Percentiles rank a stretch among this genome's conserved stretches.
These are phyloP conservation scores for Fusarium albidum DNA, from an alignment of 2,329 filamentous ascomycete species.

Conservation along the genomic window DNA sequence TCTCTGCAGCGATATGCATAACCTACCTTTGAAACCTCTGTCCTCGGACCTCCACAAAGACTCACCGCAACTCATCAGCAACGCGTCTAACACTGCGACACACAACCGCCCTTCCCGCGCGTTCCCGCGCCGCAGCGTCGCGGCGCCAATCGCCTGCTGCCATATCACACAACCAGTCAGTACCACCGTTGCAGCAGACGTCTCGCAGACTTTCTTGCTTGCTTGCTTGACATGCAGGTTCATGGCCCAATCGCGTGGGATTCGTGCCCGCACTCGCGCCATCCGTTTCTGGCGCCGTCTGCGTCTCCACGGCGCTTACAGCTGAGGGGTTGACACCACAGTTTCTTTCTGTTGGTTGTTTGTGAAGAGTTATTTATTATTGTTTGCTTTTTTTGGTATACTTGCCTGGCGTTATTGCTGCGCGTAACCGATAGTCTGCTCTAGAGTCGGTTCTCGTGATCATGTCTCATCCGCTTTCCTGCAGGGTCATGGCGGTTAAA, in stretches of 20 bases:
- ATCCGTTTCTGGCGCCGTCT: neutral
- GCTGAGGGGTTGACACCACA: conserved; percentile 2
- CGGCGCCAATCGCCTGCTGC: conserved; percentile 9
- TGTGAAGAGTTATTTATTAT: too few species aligned
- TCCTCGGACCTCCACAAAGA: conserved; percentile 8
- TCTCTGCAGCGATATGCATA: conserved; percentile 3
- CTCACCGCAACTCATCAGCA: neutral
- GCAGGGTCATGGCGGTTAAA: too few species aligned
- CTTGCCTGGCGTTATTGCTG: too few species aligned
- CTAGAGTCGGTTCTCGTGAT: too few species aligned
- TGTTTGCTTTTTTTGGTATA: too few species aligned
- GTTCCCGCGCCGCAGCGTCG: conserved; percentile 14
- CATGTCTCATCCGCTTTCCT: too few species aligned
- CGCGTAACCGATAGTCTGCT: too few species aligned
- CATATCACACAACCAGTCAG: conserved; percentile 12
- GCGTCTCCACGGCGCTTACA: conserved; percentile 20
- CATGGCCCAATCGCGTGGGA: too few species aligned
- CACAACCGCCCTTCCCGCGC: conserved; percentile 34
- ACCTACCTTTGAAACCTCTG: conserved; percentile 14
- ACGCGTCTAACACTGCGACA: conserved; percentile 31
- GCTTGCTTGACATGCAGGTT: neutral
- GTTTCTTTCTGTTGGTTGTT: neutral
- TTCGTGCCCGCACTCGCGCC: too few species aligned
- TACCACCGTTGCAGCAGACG: conserved; percentile 3
- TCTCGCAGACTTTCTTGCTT: neutral